Evolutionary conservation across 352 stramenopile species (phyloP).

Genomic region (Phytophthora hibernalis): DNA sequence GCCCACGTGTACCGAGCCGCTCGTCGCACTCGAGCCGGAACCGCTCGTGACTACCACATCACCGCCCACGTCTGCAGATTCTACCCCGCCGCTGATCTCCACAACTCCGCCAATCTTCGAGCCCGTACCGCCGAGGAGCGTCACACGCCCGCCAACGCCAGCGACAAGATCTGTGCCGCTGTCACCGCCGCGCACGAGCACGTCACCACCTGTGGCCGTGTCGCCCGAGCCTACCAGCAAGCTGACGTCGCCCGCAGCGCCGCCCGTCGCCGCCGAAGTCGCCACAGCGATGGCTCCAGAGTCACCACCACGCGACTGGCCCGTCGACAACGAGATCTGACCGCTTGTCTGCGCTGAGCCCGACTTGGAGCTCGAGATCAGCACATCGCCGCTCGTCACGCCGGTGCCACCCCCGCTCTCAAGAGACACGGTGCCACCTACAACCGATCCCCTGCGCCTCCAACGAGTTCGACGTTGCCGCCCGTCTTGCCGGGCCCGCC

Average conservation of each 20-base stretch:
- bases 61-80: constrained; percentile 1
- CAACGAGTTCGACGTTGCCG: not conserved
- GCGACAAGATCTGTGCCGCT: too few relatives aligned
- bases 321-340: constrained; percentile 8
- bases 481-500: not conserved
- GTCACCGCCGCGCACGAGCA: constrained; percentile 15
- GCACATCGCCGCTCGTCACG: constrained; percentile 1
- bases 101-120: constrained; percentile 5
- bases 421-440: not conserved
- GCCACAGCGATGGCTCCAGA: constrained; percentile 2
- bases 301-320: constrained; percentile 2
- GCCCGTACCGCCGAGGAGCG: constrained; percentile 1
- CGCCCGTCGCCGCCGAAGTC: constrained; percentile 1
- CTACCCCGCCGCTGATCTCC: constrained; percentile 5
- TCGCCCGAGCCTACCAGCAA: constrained; percentile 14
- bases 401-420: not conserved
- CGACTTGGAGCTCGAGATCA: not conserved
- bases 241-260: constrained; percentile 2
- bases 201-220: constrained; percentile 2
- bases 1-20: not conserved
- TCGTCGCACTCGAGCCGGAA: constrained; percentile 3
- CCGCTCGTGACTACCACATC: not conserved
- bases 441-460: too few relatives aligned
- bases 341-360: constrained; percentile 1
- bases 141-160: constrained; percentile 13